Conservation (phyloP, 2,329 filamentous ascomycete genomes). For the Teratosphaeria nubilosa region DNA sequence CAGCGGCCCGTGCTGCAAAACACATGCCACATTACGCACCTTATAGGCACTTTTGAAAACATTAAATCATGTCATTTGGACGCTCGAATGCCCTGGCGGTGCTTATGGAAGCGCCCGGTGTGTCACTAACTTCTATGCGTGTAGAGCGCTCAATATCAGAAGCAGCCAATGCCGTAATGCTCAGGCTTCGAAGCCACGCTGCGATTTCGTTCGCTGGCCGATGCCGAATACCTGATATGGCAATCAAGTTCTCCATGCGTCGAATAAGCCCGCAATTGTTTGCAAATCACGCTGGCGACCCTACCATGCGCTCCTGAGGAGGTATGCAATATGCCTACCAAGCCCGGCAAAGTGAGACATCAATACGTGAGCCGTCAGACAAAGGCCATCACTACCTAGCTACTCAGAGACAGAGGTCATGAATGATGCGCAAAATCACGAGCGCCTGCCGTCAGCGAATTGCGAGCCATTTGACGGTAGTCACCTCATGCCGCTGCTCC, state of each 20-base stretch:
- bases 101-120: background rate
- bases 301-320: background rate
- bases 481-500: background rate
- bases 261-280: background rate
- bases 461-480: background rate
- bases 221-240: background rate
- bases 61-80: background rate
- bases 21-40: background rate
- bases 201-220: background rate
- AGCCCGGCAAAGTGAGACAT: background rate
- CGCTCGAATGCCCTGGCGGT: background rate
- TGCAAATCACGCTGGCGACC: background rate
- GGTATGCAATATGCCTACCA: background rate
- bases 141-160: background rate
- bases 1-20: background rate
- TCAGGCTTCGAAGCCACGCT: background rate
- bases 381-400: background rate
- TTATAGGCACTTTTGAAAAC: background rate
- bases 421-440: background rate
- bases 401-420: background rate
- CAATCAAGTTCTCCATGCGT: background rate
- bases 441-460: background rate
- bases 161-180: background rate
- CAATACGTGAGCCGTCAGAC: background rate
- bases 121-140: background rate